Conservation (phyloP, 164 flowering plant species). For the Macadamia integrifolia region DNA sequence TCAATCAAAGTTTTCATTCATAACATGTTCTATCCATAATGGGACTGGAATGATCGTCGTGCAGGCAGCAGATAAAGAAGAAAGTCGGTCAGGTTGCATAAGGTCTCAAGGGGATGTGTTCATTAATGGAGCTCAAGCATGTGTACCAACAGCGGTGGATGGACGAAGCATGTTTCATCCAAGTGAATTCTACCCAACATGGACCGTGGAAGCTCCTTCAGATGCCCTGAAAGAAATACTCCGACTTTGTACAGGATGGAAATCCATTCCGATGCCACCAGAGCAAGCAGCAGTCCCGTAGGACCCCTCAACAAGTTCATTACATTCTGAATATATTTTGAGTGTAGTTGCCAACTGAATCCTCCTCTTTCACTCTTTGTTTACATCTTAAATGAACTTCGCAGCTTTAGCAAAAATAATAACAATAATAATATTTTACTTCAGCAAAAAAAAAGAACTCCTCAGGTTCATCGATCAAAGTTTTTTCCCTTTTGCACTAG, state of each 20-base stretch:
- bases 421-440: too few relatives aligned
- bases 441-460: too few relatives aligned
- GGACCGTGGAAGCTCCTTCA: constrained; percentile 32
- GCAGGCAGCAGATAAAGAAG: constrained; percentile 39
- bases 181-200: constrained; percentile 28
- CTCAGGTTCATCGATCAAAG: too few relatives aligned
- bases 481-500: too few relatives aligned
- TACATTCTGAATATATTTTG: too few relatives aligned
- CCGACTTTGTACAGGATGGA: constrained; percentile 36
- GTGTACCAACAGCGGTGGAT: constrained; percentile 5
- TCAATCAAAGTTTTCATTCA: neutral
- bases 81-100: constrained; percentile 25
- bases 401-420: too few relatives aligned
- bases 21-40: neutral
- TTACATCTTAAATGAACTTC: too few relatives aligned
- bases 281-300: constrained; percentile 3
- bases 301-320: neutral
- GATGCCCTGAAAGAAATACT: constrained; percentile 26
- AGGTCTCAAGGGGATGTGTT: constrained; percentile 38
- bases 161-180: constrained; percentile 25
- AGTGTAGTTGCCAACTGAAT: too few relatives aligned
- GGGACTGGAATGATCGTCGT: neutral
- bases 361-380: too few relatives aligned
- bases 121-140: constrained; percentile 29
- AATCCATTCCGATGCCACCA: constrained; percentile 25